phyloP scores from a whole-genome alignment of 2,329 filamentous ascomycete species.

The Neoascochyta sp. region DNA sequence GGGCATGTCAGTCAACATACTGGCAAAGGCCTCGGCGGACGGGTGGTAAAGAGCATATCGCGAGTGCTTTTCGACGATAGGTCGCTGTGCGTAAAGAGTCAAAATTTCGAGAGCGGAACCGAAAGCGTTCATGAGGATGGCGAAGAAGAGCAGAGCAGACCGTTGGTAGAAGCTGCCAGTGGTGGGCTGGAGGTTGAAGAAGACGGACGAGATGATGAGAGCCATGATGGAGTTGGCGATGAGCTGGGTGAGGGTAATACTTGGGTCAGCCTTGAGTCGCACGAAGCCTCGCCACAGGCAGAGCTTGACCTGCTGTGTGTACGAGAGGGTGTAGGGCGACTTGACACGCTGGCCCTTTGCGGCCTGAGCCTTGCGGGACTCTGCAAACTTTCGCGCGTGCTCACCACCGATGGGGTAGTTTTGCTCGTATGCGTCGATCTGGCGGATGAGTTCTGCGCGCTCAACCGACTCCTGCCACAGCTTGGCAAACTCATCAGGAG shows the following conservation, averaged over 20 bases:
- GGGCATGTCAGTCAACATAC: conserved; percentile 81
- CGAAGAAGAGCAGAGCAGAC: conserved; percentile 81
- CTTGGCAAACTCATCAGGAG: conserved; percentile 49
- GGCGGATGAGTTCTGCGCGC: conserved; percentile 41
- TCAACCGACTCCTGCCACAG: conserved; percentile 55
- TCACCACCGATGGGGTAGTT: conserved; percentile 47
- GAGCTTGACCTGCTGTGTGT: conserved; percentile 68
- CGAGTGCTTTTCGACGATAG: conserved; percentile 86
- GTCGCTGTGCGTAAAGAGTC: conserved; percentile 81
- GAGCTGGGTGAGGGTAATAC: conserved; percentile 63
- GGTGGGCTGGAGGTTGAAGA: conserved; percentile 67
- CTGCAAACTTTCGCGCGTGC: conserved; percentile 44
- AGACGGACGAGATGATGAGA: conserved; percentile 75
- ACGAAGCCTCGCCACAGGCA: conserved; percentile 79
- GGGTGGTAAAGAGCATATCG: conserved; percentile 88
- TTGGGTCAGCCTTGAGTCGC: conserved; percentile 72
- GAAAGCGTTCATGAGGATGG: conserved; percentile 82
- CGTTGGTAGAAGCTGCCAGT: conserved; percentile 74
- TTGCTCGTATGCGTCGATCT: conserved; percentile 48
- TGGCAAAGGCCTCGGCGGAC: conserved; percentile 80
- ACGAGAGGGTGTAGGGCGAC: conserved; percentile 82
- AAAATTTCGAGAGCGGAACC: conserved; percentile 77
- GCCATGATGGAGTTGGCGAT: conserved; percentile 73
- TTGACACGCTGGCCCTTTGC: conserved; percentile 54
- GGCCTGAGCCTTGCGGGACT: conserved; percentile 47